Evolutionary conservation across 164 flowering plant species (phyloP).

Genomic region (Stephania yunnanensis): DNA sequence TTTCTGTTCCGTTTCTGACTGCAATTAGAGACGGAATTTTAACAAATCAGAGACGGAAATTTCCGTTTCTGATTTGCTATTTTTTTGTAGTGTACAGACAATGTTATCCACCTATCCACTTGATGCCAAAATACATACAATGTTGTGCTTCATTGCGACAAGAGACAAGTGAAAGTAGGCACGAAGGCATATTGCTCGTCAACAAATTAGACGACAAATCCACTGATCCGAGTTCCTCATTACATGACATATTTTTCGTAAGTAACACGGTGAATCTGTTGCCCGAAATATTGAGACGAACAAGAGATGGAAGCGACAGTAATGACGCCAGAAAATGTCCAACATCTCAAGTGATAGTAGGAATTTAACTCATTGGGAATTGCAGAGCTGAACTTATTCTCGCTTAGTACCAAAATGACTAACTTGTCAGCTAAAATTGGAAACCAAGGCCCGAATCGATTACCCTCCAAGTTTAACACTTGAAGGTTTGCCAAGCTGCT

Average conservation of each 20-base stretch:
- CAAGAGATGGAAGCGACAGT: conserved; percentile 67
- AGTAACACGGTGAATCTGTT: conserved; percentile 85
- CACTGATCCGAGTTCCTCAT: conserved; percentile 43
- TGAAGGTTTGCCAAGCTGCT: conserved; percentile 78
- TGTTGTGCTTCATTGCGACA: conserved; percentile 42
- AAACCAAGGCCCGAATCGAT: conserved; percentile 66
- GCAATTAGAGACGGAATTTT: too few species aligned
- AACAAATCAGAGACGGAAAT: too few species aligned
- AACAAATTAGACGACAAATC: conserved; percentile 79
- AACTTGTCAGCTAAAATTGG: conserved; percentile 60
- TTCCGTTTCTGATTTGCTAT: too few species aligned
- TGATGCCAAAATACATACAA: conserved; percentile 20
- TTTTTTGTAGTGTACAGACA: too few species aligned
- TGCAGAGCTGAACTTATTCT: conserved; percentile 68
- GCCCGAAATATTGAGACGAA: conserved; percentile 50
- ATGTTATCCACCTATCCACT: too few species aligned
- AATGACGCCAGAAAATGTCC: conserved; percentile 57
- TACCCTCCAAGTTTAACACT: conserved; percentile 71
- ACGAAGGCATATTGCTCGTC: conserved; percentile 67
- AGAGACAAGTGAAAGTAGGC: conserved; percentile 55
- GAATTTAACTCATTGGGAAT: conserved; percentile 57
- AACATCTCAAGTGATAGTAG: conserved; percentile 57
- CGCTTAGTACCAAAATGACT: conserved; percentile 50
- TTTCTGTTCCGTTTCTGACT: too few species aligned
- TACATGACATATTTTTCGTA: conserved; percentile 55